phyloP scores from a whole-genome alignment of 495 filamentous ascomycete genomes.

The Neurospora discreta region DNA sequence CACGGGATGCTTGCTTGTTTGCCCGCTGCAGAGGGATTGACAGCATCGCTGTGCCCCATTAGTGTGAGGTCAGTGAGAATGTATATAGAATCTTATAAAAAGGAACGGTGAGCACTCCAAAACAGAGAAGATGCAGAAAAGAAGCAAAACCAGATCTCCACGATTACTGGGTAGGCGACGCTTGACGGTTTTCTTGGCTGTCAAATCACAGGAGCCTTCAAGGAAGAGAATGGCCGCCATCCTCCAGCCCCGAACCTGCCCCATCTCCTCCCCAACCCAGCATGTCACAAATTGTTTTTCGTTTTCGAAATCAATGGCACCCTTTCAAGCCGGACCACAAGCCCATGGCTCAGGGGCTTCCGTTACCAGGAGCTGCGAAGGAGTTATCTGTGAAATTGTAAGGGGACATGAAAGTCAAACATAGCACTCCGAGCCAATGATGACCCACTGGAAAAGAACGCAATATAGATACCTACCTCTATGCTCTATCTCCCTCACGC shows the following conservation, averaged over 20 bases:
- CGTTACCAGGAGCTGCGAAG: not conserved
- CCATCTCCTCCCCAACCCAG: not conserved
- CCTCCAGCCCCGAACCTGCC: not conserved
- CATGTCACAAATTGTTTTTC: not conserved
- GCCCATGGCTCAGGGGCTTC: not conserved
- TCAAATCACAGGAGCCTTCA: not conserved
- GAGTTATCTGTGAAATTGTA: not conserved
- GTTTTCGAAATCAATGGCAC: not conserved
- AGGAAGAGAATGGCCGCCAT: not conserved
- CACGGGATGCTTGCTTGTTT: not conserved
- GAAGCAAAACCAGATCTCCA: not conserved
- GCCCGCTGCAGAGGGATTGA: not conserved
- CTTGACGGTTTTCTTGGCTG: not conserved
- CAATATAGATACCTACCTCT: not conserved
- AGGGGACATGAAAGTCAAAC: not conserved
- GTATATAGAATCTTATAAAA: not conserved
- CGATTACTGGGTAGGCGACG: not conserved
- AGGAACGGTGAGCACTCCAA: not conserved
- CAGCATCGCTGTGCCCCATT: not conserved
- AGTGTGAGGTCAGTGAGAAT: not conserved
- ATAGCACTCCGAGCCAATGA: not conserved
- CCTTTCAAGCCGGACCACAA: not conserved
- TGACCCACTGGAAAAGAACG: not conserved
- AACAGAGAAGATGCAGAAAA: not conserved
- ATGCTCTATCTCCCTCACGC: not conserved